Base-by-base conservation (phyloP, 805 yeast genomes). In the Sungouiozyma intestinalis region DNA sequence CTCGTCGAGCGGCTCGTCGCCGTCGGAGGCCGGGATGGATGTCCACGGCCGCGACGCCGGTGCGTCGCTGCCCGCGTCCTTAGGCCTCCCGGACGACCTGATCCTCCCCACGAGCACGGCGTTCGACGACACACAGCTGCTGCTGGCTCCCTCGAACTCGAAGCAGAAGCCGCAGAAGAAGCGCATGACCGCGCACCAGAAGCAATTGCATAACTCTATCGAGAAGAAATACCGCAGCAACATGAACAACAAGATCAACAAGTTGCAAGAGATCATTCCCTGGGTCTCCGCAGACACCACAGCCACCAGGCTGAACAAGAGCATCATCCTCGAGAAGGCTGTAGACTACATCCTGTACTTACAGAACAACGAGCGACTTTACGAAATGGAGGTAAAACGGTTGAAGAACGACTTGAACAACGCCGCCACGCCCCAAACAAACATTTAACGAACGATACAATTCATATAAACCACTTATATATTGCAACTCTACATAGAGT, bases 211-310 rank as follows among this genome's bases (percentile, higher is more conserved):
- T 55, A 80, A 79, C 63, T 76, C 75, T 60, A 77, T 80, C 46
- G 86, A 80, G 54, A 77, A 79, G 54, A 72, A 78, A 47, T 80
- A 80, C 58, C 66, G 86, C 55, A 78, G 78, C 47, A 80, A 79
- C 56, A 79, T 80, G 58, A 80, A 79, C 55, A 74, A 81, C 16
- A 79, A 79, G 57, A 80, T 80, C 43, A 82, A 82, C 5, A 77
- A 76, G 19, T 61, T 80, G 43, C 83, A 78, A 53, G 72, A 71
- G 50, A 67, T 80, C 17, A 79, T 80, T 33, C 87, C 87, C 11
- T 74, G 80, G 76, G 74, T 78, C 42, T 72, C 79, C 5, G 59
- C 67, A 42, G 82, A 77, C 47, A 74, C 72, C 48, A 74, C 80
- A 3, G 34, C 44, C 4, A 68, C 74, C 33, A 70, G 69, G 49